Percentiles rank a stretch among this genome's conserved stretches.
phyloP scores from a whole-genome alignment of 2,329 filamentous ascomycete species.

The Blastomyces silverae region DNA sequence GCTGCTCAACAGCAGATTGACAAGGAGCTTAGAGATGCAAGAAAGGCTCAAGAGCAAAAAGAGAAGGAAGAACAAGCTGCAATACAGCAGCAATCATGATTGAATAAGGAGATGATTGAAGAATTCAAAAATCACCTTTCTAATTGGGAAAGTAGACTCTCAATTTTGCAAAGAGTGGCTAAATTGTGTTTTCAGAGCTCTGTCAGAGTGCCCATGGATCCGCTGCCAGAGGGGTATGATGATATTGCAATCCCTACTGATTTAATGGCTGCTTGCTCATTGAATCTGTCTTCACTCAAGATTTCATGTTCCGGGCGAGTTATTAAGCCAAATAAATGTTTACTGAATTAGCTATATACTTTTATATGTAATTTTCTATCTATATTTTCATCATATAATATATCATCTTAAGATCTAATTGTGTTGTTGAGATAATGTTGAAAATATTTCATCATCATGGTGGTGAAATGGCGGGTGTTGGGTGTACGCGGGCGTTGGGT shows the following conservation, averaged over 20 bases:
- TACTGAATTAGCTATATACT: too few relatives aligned
- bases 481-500: too few relatives aligned
- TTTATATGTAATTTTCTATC: too few relatives aligned
- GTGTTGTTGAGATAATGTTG: too few relatives aligned
- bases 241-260: neutral
- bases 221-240: neutral
- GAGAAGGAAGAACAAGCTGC: neutral
- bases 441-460: too few relatives aligned
- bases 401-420: too few relatives aligned
- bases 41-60: conserved; percentile 1
- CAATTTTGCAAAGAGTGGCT: neutral
- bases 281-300: too few relatives aligned
- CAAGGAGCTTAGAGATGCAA: neutral
- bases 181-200: neutral
- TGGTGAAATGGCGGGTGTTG: too few relatives aligned
- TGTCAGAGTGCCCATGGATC: neutral
- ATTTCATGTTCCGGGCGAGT: too few relatives aligned
- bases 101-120: neutral
- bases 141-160: neutral
- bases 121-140: neutral
- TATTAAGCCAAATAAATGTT: too few relatives aligned
- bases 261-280: too few relatives aligned
- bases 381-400: too few relatives aligned
- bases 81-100: neutral
- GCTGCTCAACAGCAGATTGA: neutral